Evolutionary conservation across 371 early-diverging fungal genomes (phyloP).

Genomic region (Nematocida parisii): DNA sequence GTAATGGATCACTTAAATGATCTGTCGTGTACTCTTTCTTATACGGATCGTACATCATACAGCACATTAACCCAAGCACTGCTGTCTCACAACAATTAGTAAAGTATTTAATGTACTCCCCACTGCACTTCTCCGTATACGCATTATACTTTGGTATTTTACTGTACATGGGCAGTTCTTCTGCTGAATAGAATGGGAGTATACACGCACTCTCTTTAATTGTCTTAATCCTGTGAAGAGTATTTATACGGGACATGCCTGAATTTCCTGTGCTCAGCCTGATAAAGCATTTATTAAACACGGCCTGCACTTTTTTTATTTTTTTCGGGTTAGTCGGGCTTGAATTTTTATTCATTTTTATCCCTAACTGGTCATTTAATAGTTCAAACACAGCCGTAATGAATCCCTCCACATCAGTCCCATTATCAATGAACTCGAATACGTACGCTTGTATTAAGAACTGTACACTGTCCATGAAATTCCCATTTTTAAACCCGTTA

Average conservation of each 20-base stretch:
- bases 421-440: background rate
- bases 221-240: background rate
- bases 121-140: background rate
- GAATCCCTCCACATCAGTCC: background rate
- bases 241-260: background rate
- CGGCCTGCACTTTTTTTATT: background rate
- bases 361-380: background rate
- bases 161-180: background rate
- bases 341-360: background rate
- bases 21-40: background rate
- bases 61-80: background rate
- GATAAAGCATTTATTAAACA: background rate
- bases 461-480: background rate
- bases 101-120: background rate
- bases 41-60: background rate
- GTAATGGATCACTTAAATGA: background rate
- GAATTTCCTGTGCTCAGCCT: background rate
- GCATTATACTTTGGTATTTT: background rate
- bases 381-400: background rate
- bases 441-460: constrained; percentile 1
- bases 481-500: background rate
- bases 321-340: too few species aligned
- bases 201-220: background rate
- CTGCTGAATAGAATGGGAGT: background rate
- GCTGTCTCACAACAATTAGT: background rate